These are phyloP conservation scores for Neocallimastix lanati DNA, from an alignment of 192 early-diverging fungal genomes.

Conservation along the genomic window DNA sequence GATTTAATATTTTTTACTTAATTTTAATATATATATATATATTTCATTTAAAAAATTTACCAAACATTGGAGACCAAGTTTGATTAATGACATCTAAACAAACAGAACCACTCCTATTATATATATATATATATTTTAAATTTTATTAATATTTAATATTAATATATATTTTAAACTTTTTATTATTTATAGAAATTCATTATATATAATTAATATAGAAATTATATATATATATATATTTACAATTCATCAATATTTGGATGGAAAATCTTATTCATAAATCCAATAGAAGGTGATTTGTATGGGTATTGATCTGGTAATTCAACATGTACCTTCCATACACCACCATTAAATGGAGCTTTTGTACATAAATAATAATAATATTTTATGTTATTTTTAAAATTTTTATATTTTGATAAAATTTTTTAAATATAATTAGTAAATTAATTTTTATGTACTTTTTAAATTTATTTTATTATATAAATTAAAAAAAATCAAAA, in stretches of 20 bases:
- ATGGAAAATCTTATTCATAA: conserved; percentile 98
- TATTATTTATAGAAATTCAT: too few species aligned
- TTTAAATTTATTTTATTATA: too few species aligned
- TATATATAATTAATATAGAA: too few species aligned
- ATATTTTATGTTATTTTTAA: too few species aligned
- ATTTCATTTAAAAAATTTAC: conserved; percentile 13
- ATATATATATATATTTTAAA: too few species aligned
- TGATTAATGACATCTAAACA: conserved; percentile 99
- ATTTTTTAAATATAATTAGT: too few species aligned
- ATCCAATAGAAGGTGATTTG: conserved; percentile 96
- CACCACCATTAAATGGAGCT: conserved; percentile 86
- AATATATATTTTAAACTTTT: not conserved
- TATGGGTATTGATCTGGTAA: conserved; percentile 98
- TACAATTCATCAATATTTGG: conserved; percentile 98
- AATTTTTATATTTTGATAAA: too few species aligned
- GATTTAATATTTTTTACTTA: too few species aligned
- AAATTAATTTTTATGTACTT: too few species aligned
- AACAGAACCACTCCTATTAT: conserved; percentile 82
- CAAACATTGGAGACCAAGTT: conserved; percentile 99
- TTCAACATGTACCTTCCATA: conserved; percentile 97
- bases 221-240: too few species aligned
- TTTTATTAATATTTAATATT: not conserved
- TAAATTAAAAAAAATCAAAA: too few species aligned
- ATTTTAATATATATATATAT: not conserved
- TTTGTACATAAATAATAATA: not conserved